A percentile compares a stretch with the other conserved stretches of the same genome.
phyloP scores from a whole-genome alignment of 2,329 filamentous ascomycete species.

The Colletotrichum navitas region DNA sequence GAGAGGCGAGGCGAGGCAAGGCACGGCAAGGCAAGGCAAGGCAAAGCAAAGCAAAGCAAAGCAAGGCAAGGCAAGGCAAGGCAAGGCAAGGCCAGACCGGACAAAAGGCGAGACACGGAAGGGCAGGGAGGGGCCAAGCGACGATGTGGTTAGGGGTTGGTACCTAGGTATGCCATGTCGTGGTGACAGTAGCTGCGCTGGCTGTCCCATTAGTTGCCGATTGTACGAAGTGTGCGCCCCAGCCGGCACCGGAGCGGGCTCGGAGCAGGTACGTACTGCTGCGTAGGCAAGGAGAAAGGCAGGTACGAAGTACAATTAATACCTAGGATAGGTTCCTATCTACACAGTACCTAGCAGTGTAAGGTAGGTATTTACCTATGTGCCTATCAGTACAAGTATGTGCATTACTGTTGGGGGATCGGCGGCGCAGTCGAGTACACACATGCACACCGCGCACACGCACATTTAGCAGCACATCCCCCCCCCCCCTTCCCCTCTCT shows the following conservation, averaged over 20 bases:
- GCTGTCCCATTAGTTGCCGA: not conserved
- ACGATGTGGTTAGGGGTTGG: not conserved
- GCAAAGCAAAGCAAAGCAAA: not conserved
- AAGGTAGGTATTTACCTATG: no score
- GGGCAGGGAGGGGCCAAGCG: not conserved
- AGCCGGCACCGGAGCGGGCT: no score
- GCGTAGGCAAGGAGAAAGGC: no score
- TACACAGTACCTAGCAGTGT: no score
- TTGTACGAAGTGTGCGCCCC: no score
- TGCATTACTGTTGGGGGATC: conserved; percentile 8
- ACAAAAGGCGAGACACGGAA: no score
- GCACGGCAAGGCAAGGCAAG: not conserved
- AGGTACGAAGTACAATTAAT: no score
- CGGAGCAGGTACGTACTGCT: no score
- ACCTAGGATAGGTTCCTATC: no score
- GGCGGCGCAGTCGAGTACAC: conserved; percentile 15
- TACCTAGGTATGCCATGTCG: not conserved
- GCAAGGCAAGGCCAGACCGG: conserved; percentile 2
- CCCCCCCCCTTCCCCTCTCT: conserved; percentile 34
- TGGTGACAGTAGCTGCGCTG: not conserved
- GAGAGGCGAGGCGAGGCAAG: not conserved
- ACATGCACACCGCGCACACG: not conserved
- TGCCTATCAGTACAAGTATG: no score
- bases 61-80: no score
- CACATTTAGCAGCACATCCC: not conserved